Conservation (phyloP, 2,329 filamentous ascomycete species). For the Boeremia exigua region DNA sequence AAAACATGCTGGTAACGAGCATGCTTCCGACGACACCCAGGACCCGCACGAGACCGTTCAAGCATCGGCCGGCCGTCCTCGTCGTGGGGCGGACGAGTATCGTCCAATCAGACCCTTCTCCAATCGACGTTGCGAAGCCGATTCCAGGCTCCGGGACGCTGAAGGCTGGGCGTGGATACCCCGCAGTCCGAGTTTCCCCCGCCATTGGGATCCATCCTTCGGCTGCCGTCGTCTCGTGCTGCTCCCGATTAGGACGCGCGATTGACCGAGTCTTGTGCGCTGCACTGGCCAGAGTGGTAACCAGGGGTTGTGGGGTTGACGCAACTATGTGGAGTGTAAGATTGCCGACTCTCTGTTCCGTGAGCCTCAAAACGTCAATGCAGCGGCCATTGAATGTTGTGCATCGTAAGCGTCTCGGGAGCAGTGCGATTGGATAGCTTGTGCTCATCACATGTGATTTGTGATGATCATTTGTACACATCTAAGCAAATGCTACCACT, state of each 20-base stretch:
- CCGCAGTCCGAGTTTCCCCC: slow-evolving; percentile 29
- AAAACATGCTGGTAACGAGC: background rate
- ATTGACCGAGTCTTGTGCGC: slow-evolving; percentile 18
- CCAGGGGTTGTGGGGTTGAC: background rate
- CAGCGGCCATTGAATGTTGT: background rate
- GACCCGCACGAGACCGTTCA: slow-evolving; percentile 16
- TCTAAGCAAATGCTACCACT: background rate
- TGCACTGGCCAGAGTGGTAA: background rate
- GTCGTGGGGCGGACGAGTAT: slow-evolving; percentile 7
- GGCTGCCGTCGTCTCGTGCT: slow-evolving; percentile 7
- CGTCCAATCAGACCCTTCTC: slow-evolving; percentile 21
- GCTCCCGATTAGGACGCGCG: slow-evolving; percentile 7
- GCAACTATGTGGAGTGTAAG: slow-evolving; percentile 2
- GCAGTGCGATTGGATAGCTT: background rate
- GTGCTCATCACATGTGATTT: background rate
- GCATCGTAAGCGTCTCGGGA: slow-evolving; percentile 6
- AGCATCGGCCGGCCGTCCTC: slow-evolving; percentile 12
- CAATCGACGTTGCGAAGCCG: slow-evolving; percentile 23
- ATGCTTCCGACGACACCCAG: slow-evolving; percentile 14
- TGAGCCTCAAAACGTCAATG: slow-evolving; percentile 4
- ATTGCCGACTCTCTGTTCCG: slow-evolving; percentile 5
- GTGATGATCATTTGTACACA: too few species aligned
- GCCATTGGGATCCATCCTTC: background rate
- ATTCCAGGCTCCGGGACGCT: slow-evolving; percentile 24
- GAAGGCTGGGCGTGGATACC: slow-evolving; percentile 19